phyloP scores from a whole-genome alignment of 495 filamentous ascomycete genomes.

The Copromyces sp. region DNA sequence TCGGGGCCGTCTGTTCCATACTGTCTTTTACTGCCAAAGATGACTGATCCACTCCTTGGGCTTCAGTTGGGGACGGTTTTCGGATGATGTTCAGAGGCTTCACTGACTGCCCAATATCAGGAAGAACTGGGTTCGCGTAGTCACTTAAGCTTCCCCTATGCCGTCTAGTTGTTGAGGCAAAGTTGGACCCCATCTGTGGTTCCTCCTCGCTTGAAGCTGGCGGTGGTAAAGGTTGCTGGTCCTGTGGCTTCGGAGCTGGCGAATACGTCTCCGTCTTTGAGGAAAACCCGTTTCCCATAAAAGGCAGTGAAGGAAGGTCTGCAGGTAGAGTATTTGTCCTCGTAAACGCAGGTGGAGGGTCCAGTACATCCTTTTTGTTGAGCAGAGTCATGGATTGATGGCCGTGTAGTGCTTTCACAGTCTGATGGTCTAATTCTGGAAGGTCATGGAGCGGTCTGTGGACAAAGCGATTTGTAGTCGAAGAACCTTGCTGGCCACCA shows the following conservation, averaged over 20 bases:
- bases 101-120: constrained; percentile 9
- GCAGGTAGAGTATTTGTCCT: constrained; percentile 21
- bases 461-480: constrained; percentile 5
- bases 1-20: neutral
- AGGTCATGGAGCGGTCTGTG: constrained; percentile 13
- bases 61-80: constrained; percentile 1
- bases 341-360: constrained; percentile 1
- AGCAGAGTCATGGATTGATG: neutral
- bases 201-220: neutral
- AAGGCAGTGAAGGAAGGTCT: constrained; percentile 20
- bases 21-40: neutral
- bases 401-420: constrained; percentile 9
- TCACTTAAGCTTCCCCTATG: constrained; percentile 1
- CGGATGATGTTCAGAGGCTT: constrained; percentile 13
- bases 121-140: constrained; percentile 4
- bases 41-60: neutral
- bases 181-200: neutral
- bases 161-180: neutral
- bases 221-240: neutral
- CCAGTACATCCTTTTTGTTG: neutral
- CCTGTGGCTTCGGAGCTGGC: constrained; percentile 5
- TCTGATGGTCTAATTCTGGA: constrained; percentile 9
- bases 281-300: constrained; percentile 11
- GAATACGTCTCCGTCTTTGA: neutral
- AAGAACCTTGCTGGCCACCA: constrained; percentile 4